Evolutionary conservation across 495 filamentous ascomycete species (phyloP).

Genomic region (Penicillium fimorum): DNA sequence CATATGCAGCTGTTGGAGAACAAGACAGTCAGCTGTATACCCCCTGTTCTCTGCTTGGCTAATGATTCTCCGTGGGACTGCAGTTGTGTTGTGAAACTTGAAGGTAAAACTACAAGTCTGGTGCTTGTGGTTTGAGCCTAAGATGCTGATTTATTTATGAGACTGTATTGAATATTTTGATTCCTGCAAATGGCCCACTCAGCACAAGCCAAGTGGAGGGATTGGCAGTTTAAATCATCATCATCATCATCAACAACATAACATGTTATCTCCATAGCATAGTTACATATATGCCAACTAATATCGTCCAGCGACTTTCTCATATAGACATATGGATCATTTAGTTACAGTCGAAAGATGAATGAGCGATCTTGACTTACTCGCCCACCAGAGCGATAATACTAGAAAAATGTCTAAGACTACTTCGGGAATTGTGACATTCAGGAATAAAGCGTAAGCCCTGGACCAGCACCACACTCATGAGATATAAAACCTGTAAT

Average conservation of each 20-base stretch:
- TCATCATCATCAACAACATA: too few species aligned
- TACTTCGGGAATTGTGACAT: too few species aligned
- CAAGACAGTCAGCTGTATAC: background rate
- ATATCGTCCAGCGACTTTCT: background rate
- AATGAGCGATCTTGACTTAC: too few species aligned
- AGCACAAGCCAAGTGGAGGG: background rate
- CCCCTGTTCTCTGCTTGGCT: background rate
- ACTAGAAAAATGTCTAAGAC: too few species aligned
- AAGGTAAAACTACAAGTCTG: background rate
- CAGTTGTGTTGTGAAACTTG: background rate
- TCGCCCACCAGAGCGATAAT: too few species aligned
- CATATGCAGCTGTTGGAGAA: background rate
- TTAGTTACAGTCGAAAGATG: too few species aligned
- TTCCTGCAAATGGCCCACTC: background rate
- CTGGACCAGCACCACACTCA: too few species aligned
- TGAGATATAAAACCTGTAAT: too few species aligned
- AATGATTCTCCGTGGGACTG: background rate
- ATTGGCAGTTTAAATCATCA: background rate
- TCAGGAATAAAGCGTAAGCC: too few species aligned
- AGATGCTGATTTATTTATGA: background rate
- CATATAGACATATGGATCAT: too few species aligned
- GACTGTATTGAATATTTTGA: background rate
- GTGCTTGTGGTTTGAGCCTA: background rate
- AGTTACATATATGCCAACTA: background rate
- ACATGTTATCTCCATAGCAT: background rate